Base-by-base conservation (phyloP, 176 grass and related monocot species). In the Zea luxurians region DNA sequence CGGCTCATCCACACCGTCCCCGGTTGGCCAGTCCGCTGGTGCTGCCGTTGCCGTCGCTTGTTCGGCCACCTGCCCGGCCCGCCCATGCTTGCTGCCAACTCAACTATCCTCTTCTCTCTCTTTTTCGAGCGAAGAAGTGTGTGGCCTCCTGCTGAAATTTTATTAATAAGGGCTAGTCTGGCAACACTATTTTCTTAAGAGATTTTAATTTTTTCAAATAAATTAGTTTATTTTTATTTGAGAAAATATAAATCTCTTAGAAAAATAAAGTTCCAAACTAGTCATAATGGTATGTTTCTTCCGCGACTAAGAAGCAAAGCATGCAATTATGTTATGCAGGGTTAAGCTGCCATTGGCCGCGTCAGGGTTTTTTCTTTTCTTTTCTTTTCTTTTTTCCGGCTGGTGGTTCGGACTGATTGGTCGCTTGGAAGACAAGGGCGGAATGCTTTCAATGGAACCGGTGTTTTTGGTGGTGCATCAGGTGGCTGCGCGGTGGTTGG, bases 81-180 rank as follows among this genome's bases (percentile, higher is more conserved):
- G 47, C 52, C 77, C 76, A 70, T 54, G 64, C 77, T 84, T 88
- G 82, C 71, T 44, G 77, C 82, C 80, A 76, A 88, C 86, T 84
- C 82, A 71, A 84, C 64, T 71, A 36, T 84, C 81, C 48, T 38
- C 17, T 10, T 17, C 27, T 27, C 27, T 27, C 27, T 27, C 27
- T 27, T 27, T 27, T 27, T 27, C 27, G 27, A 27, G 27, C 27
- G 27, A 27, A 27, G 27, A 27, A 27, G 27, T 27, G 27, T 27
- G 27, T 27, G 27, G 27, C 27, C 27, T 1, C 27, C 27, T 27
- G 27, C 27, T 27, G 27, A 27, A 27, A 27, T 27, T 27, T 1
- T 27, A 27, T 27, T 27, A 27, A 1, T 27, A 27, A 27, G n/a
- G n/a, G n/a, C n/a, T n/a, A n/a, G n/a, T n/a, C n/a, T n/a, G n/a